Conservation (phyloP, 2,329 filamentous ascomycete genomes). For the Neopestalotiopsis rosae region DNA sequence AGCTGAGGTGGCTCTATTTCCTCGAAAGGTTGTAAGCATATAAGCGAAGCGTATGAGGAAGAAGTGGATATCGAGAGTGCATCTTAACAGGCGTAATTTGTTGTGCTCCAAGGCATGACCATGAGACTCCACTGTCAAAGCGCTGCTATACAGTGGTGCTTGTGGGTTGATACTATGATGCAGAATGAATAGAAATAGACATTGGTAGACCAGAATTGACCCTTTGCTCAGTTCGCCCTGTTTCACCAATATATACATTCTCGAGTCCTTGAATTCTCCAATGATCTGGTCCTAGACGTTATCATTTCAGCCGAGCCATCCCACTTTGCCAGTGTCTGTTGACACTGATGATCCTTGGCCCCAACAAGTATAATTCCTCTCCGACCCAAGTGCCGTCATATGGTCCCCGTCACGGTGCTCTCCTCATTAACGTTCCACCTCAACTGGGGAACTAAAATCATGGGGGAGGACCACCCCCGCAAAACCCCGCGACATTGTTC, state of each 20-base stretch:
- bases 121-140: background rate
- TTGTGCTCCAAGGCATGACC: background rate
- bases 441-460: slow-evolving; percentile 10
- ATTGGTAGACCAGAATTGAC: background rate
- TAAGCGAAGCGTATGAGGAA: background rate
- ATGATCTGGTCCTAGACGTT: too few relatives aligned
- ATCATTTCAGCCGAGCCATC: too few relatives aligned
- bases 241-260: background rate
- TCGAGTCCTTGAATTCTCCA: too few relatives aligned
- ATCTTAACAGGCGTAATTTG: slow-evolving; percentile 26
- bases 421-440: background rate
- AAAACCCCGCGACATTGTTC: slow-evolving; percentile 8
- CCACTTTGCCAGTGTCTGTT: too few relatives aligned
- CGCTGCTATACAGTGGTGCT: background rate
- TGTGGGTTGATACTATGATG: background rate
- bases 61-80: background rate
- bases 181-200: background rate
- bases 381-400: background rate
- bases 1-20: background rate
- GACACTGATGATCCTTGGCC: too few relatives aligned
- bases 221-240: background rate
- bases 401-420: background rate
- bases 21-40: background rate
- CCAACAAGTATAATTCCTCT: too few relatives aligned
- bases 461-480: slow-evolving; percentile 1